Base-by-base conservation (phyloP, 768 basidiomycete species). In the Favolaschia claudopus region DNA sequence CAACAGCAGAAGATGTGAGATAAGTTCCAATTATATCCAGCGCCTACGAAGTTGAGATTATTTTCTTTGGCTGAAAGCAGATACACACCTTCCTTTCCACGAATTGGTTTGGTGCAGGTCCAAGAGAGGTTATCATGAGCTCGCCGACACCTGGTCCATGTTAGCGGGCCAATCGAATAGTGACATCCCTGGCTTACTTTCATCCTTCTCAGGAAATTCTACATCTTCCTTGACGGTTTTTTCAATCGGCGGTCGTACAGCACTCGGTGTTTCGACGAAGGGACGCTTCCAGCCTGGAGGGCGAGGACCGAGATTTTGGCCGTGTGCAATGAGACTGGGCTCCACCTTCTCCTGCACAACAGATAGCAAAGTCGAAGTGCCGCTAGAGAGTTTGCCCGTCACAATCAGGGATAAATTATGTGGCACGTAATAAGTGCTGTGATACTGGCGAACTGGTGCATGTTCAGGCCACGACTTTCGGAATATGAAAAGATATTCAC, bases 121-220 rank as follows among this genome's bases (percentile, higher is more conserved):
- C 96, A 57, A 90, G 78, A 74, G 88, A 95, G 32, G 77, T 82
- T 44, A 98, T 82, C 19, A 83, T 75, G 7, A 99, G 69, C 77
- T 98, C 95, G 32, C 97, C 96, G 67, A 94, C 85, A 58, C 77
- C 83, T 83, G 48, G 8, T 42, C 44, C 20, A 27, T 34, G 25
- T 56, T 14, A 40, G n/a, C n/a, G n/a, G 34, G 25, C 13, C 20
- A 12, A 20, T 22, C 13, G 10, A 15, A 25, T 29, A 52, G 47
- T 44, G 9, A 20, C 8, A 28, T 40, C 15, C 50, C 8, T 20
- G 33, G 68, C 81, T 24, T 58, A 79, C 91, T 92, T 78, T 99
- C 96, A 67, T 99, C 96, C 72, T 93, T 88, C 76, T 99, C 97
- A 12, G 97, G 96, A 69, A 99, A 99, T 68, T 96, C 93, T 17